A percentile compares a stretch with the other conserved stretches of the same genome.
These are phyloP conservation scores for Hortiboletus campestris DNA, from an alignment of 768 basidiomycete species.

Conservation along the genomic window DNA sequence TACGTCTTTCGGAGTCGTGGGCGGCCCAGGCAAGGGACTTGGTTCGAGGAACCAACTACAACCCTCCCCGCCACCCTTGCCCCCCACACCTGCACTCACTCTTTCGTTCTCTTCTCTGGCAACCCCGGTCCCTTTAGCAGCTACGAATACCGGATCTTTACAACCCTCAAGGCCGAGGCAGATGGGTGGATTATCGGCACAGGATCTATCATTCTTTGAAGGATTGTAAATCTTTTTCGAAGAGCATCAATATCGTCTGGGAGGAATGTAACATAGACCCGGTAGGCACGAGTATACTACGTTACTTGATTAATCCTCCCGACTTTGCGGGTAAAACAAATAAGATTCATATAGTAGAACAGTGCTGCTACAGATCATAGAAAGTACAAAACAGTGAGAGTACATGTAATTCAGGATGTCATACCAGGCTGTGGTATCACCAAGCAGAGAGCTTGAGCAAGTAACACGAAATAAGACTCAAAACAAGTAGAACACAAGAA, in stretches of 20 bases:
- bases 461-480: not conserved
- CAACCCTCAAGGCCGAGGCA: conserved; percentile 20
- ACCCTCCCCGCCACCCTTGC: conserved; percentile 16
- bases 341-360: not conserved
- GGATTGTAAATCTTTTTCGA: conserved; percentile 43
- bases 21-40: conserved; percentile 1
- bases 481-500: not conserved
- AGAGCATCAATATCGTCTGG: not conserved
- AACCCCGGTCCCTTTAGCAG: conserved; percentile 4
- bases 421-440: conserved; percentile 5
- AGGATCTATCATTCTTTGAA: conserved; percentile 88
- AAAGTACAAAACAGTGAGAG: not conserved
- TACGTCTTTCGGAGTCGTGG: conserved; percentile 2
- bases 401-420: not conserved
- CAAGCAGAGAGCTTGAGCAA: not conserved
- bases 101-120: conserved; percentile 16
- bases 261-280: not conserved
- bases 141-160: conserved; percentile 7
- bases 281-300: not conserved
- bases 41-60: conserved; percentile 10
- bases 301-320: not conserved
- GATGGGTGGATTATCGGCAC: conserved; percentile 69
- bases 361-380: not conserved
- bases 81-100: conserved; percentile 16
- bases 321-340: not conserved